Percentiles rank a stretch among this genome's conserved stretches.
phyloP scores from a whole-genome alignment of 352 stramenopile species.

The Vaucheria bursata region DNA sequence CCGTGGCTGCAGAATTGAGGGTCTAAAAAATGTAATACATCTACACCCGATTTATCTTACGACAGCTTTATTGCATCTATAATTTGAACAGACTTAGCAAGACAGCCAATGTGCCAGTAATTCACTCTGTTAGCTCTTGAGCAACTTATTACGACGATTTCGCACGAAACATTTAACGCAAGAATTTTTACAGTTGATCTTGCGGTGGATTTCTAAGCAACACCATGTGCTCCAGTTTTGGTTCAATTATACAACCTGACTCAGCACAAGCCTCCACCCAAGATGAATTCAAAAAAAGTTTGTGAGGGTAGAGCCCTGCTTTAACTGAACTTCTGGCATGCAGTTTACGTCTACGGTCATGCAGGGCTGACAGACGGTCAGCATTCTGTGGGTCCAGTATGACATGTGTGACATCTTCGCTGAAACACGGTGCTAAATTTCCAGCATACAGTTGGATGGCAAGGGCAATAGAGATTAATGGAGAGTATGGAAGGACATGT shows the following conservation, averaged over 20 bases:
- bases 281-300: neutral
- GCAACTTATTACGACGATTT: too few relatives aligned
- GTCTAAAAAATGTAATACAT: too few relatives aligned
- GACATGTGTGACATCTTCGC: slow-evolving; percentile 1
- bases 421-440: neutral
- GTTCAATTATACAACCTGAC: neutral
- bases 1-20: too few relatives aligned
- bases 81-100: too few relatives aligned
- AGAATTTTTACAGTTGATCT: too few relatives aligned
- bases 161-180: too few relatives aligned
- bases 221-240: neutral
- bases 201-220: neutral
- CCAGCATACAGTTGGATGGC: neutral
- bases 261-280: neutral
- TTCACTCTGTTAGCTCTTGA: too few relatives aligned
- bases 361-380: neutral
- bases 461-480: neutral
- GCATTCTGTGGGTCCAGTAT: neutral
- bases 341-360: neutral
- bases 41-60: too few relatives aligned
- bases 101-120: too few relatives aligned
- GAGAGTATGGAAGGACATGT: slow-evolving; percentile 1
- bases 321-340: neutral
- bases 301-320: neutral
- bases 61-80: too few relatives aligned